Conservation (phyloP, 257 asterid species). For the Dorcoceras hygrometricum region DNA sequence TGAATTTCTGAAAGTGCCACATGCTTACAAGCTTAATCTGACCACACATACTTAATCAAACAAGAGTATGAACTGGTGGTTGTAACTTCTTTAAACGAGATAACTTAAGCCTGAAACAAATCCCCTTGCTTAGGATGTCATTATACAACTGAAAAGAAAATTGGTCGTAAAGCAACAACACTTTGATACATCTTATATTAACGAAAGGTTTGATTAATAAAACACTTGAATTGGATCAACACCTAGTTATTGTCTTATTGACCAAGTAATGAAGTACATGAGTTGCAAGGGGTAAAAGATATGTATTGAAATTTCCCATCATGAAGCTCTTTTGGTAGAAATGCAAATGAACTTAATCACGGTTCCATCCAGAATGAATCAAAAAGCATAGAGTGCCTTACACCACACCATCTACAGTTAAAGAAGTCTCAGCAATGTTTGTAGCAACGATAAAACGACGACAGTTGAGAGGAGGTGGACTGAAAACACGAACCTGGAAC, state of each 20-base stretch:
- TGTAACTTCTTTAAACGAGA: too few relatives aligned
- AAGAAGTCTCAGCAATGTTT: conserved; percentile 96
- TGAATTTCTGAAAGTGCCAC: neutral
- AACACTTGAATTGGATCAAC: conserved; percentile 3
- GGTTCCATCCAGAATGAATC: neutral
- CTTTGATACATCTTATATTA: neutral
- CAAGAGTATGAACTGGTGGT: too few relatives aligned
- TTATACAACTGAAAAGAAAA: neutral
- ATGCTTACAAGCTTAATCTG: neutral
- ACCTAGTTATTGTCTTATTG: neutral
- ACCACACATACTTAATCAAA: too few relatives aligned
- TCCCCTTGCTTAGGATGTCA: neutral
- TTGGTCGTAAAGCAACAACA: neutral
- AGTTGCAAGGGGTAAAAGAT: neutral
- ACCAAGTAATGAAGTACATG: neutral
- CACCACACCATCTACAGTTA: conserved; percentile 99
- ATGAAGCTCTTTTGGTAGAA: neutral
- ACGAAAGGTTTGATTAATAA: conserved; percentile 14
- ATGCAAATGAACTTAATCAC: neutral
- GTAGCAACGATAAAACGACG: conserved; percentile 91
- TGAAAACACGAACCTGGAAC: conserved; percentile 86
- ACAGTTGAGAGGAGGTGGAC: conserved; percentile 81
- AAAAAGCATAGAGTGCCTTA: conserved; percentile 45
- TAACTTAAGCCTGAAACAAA: too few relatives aligned
- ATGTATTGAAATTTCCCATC: neutral